These are phyloP conservation scores for Annulohypoxylon truncatum DNA, from an alignment of 2,329 filamentous ascomycete genomes.

Conservation along the genomic window DNA sequence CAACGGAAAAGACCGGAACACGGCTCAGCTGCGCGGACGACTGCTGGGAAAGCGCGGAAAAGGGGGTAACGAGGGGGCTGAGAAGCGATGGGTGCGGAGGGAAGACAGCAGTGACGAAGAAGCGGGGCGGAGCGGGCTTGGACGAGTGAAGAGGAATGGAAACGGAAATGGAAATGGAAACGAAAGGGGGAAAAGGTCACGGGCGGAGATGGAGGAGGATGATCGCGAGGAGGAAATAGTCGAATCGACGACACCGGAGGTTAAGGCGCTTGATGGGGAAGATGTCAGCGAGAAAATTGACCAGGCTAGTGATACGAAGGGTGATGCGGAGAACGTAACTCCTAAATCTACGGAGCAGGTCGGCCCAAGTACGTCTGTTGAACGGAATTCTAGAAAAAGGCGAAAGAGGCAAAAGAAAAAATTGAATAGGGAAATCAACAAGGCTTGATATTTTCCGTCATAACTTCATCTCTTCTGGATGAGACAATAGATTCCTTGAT, in stretches of 20 bases:
- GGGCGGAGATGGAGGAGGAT: conserved; percentile 15
- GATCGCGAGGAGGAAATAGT: background rate
- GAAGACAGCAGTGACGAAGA: conserved; percentile 48
- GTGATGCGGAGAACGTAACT: conserved; percentile 6
- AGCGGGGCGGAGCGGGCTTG: conserved; percentile 48
- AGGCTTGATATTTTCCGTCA: background rate
- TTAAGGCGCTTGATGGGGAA: background rate
- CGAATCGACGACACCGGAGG: background rate
- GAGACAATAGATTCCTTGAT: background rate
- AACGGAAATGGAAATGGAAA: no score
- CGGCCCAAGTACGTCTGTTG: background rate
- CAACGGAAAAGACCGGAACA: conserved; percentile 36
- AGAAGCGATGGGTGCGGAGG: conserved; percentile 30
- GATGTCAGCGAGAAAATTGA: background rate
- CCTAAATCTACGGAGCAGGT: background rate
- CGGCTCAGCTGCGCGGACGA: conserved; percentile 40
- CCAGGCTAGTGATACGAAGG: background rate
- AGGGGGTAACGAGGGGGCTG: background rate
- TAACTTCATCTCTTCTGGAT: background rate
- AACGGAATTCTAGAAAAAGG: conserved; percentile 42
- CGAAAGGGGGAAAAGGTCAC: conserved; percentile 21
- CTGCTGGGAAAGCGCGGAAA: conserved; percentile 42
- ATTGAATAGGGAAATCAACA: conserved; percentile 22
- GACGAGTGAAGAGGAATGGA: conserved; percentile 46
- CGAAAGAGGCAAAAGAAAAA: conserved; percentile 49